Base-by-base conservation (phyloP, 768 basidiomycete species). In the Coprinopsis strossmayeri region DNA sequence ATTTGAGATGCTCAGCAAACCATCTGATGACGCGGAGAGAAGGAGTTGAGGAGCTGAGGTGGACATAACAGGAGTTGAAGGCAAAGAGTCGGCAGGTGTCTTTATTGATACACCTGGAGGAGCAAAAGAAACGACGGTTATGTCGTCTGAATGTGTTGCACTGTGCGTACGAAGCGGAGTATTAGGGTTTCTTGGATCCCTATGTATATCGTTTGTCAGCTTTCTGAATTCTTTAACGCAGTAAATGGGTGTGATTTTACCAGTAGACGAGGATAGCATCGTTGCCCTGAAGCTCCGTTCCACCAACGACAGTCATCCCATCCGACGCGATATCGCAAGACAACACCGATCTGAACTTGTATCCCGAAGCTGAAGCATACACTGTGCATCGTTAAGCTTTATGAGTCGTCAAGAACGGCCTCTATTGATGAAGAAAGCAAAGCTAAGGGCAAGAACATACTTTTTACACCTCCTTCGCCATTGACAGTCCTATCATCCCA, bases 121-220 rank as follows among this genome's bases (percentile, higher is more conserved):
- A 0, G 67, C 68, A 42, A 74, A 67, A 48, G 88, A 88, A 46
- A 95, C 64, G 3, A 79, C 72, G 0, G 93, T 95, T 49, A 97
- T 80, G 59, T 97, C 93, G 64, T 97, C 93, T 2, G 92, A 94
- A 59, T 97, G 93, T 0, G 91, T 91, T 2, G 87, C 89, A 2
- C 78, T 69, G 64, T 96, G 92, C n/a, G 69, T 72, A 26, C 88
- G 80, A 1, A 91, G 60, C 3, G 85, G 86, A 1, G 76, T 72
- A 1, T 70, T 72, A 9, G 91, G 81, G 46, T 81, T 79, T n/a
- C 93, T 79, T 17, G 85, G 84, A 62, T 97, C 93, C 90, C 91
- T 92, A 24, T 4, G 49, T 11, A 45, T 17, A 11, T 28, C 40
- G 41, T 42, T 34, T 38, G 32, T n/a, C 45, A 50, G 15, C 26